Conservation (phyloP, 2,329 filamentous ascomycete species). For the Penicillium decumbens region DNA sequence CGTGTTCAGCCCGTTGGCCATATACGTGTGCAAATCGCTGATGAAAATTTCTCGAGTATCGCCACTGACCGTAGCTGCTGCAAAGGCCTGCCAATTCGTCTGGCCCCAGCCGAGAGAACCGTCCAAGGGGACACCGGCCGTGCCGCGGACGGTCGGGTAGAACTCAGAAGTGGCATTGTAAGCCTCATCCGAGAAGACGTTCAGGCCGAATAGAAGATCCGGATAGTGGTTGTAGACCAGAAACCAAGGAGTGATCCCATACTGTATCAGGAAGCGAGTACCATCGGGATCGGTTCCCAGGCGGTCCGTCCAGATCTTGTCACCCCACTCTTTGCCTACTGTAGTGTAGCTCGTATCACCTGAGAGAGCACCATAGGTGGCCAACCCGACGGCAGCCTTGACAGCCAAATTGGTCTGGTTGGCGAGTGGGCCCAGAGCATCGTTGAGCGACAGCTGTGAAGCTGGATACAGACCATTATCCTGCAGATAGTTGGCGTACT, state of each 20-base stretch:
- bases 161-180: slow-evolving; percentile 33
- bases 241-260: slow-evolving; percentile 27
- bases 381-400: slow-evolving; percentile 41
- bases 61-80: slow-evolving; percentile 25
- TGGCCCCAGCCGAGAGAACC: slow-evolving; percentile 34
- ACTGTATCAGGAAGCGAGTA: slow-evolving; percentile 36
- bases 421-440: slow-evolving; percentile 33
- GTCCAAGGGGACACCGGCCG: slow-evolving; percentile 34
- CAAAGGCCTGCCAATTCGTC: slow-evolving; percentile 39
- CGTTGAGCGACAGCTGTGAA: slow-evolving; percentile 38
- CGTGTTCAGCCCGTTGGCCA: slow-evolving; percentile 32
- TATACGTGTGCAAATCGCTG: slow-evolving; percentile 31
- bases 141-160: slow-evolving; percentile 30
- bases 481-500: slow-evolving; percentile 37
- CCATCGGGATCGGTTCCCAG: slow-evolving; percentile 29
- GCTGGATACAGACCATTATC: slow-evolving; percentile 33
- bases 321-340: slow-evolving; percentile 30
- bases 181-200: slow-evolving; percentile 31
- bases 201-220: slow-evolving; percentile 33
- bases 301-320: slow-evolving; percentile 29
- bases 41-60: slow-evolving; percentile 26
- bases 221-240: slow-evolving; percentile 38
- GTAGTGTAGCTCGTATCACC: slow-evolving; percentile 32
- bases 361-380: slow-evolving; percentile 26
- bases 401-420: slow-evolving; percentile 44